These are phyloP conservation scores for Penicillium corylophilum DNA, from an alignment of 2,329 filamentous ascomycete genomes.

Conservation along the genomic window DNA sequence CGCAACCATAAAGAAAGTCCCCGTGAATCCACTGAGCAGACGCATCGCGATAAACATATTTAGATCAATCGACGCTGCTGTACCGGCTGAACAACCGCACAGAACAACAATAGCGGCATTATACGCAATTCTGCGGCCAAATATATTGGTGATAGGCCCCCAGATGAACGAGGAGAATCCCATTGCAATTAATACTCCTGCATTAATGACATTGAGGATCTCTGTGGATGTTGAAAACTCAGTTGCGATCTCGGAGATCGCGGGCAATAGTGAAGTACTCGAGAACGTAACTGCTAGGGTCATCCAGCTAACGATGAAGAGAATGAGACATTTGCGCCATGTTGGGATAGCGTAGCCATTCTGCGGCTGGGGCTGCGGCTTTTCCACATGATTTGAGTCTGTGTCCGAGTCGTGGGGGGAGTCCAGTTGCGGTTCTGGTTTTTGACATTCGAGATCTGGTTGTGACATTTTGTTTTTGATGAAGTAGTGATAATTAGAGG, in stretches of 20 bases:
- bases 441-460: slow-evolving; percentile 18
- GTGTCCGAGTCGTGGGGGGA: slow-evolving; percentile 16
- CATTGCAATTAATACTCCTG: slow-evolving; percentile 40
- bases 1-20: slow-evolving; percentile 42
- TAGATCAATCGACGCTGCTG: slow-evolving; percentile 32
- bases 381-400: slow-evolving; percentile 18
- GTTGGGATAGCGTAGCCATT: slow-evolving; percentile 27
- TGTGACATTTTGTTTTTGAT: slow-evolving; percentile 9
- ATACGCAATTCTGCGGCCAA: slow-evolving; percentile 34
- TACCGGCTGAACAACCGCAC: slow-evolving; percentile 32
- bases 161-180: slow-evolving; percentile 40
- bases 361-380: slow-evolving; percentile 12
- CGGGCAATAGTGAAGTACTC: slow-evolving; percentile 44
- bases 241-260: slow-evolving; percentile 40
- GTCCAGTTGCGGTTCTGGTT: slow-evolving; percentile 10
- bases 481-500: neutral
- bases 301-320: slow-evolving; percentile 45
- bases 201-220: slow-evolving; percentile 38
- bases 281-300: slow-evolving; percentile 44
- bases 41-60: slow-evolving; percentile 38
- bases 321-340: slow-evolving; percentile 44
- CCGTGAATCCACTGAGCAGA: slow-evolving; percentile 36
- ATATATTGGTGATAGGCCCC: slow-evolving; percentile 31
- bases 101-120: slow-evolving; percentile 36
- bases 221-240: slow-evolving; percentile 39